A percentile compares a stretch with the other conserved stretches of the same genome.
These are phyloP conservation scores for Salvia splendens DNA, from an alignment of 257 asterid species.

Conservation along the genomic window DNA sequence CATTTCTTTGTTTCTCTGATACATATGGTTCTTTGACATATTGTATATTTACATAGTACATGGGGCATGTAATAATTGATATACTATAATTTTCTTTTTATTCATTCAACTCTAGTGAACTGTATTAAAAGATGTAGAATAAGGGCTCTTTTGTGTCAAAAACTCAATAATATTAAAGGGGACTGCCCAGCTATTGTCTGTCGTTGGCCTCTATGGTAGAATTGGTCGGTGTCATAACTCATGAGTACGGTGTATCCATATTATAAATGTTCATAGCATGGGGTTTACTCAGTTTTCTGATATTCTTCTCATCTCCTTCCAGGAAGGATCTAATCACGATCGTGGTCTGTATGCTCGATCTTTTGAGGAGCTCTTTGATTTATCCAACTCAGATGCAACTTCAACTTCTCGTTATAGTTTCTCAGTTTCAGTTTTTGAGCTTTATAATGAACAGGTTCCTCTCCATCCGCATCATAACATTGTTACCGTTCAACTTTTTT, in stretches of 20 bases:
- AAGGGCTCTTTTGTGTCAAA: too few relatives aligned
- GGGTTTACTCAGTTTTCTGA: conserved; percentile 29
- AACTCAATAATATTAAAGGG: too few relatives aligned
- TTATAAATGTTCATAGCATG: conserved; percentile 9
- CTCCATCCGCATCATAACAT: conserved; percentile 24
- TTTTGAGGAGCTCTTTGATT: conserved; percentile 97
- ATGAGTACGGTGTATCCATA: conserved; percentile 14
- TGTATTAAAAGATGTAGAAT: conserved; percentile 18
- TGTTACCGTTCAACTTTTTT: conserved; percentile 20
- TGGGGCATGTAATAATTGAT: neutral
- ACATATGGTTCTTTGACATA: conserved; percentile 3
- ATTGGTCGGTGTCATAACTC: too few relatives aligned
- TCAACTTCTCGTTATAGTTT: conserved; percentile 74
- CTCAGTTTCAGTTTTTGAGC: conserved; percentile 85
- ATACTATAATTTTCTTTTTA: neutral
- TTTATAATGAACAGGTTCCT: conserved; percentile 87
- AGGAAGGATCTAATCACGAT: conserved; percentile 99
- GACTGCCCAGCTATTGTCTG: too few relatives aligned
- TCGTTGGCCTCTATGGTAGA: too few relatives aligned
- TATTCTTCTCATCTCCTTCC: conserved; percentile 40
- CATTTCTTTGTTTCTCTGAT: conserved; percentile 22
- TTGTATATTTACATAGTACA: neutral
- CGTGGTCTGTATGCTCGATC: conserved; percentile 95
- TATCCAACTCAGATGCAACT: conserved; percentile 92
- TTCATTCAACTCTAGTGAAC: conserved; percentile 1